phyloP scores from a whole-genome alignment of 225 moss, liverwort and hornwort genomes.

The Pseudisothecium myosuroides region DNA sequence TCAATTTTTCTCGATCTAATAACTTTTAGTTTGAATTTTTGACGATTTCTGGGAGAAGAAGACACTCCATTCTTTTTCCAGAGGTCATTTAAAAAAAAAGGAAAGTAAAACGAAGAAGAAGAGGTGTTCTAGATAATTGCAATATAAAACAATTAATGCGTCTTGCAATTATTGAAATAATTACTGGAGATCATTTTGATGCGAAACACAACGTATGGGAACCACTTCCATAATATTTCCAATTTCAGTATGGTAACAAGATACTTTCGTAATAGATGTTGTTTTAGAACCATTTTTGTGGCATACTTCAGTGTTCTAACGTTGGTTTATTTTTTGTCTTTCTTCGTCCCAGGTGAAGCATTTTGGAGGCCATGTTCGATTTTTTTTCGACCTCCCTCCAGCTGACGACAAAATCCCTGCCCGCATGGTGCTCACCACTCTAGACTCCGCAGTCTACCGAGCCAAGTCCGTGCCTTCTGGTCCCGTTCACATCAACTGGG shows the following conservation, averaged over 20 bases:
- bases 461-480: constrained; percentile 60
- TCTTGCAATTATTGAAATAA: not conserved
- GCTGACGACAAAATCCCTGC: constrained; percentile 69
- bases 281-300: not conserved
- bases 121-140: not conserved
- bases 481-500: constrained; percentile 87
- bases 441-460: constrained; percentile 75
- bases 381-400: constrained; percentile 73
- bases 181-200: not conserved
- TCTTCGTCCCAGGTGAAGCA: constrained; percentile 49
- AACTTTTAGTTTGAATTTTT: not conserved
- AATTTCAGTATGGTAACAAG: too few relatives aligned
- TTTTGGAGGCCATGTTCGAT: constrained; percentile 76
- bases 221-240: not conserved
- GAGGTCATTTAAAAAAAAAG: not conserved
- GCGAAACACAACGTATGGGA: not conserved
- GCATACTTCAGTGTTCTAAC: not conserved
- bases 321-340: too few relatives aligned
- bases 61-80: not conserved
- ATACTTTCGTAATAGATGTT: not conserved
- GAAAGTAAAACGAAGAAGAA: too few relatives aligned
- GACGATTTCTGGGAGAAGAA: not conserved
- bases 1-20: not conserved
- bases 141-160: not conserved
- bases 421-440: constrained; percentile 83